Base-by-base conservation (phyloP, 768 basidiomycete species). In the Tephrocybe sp. region DNA sequence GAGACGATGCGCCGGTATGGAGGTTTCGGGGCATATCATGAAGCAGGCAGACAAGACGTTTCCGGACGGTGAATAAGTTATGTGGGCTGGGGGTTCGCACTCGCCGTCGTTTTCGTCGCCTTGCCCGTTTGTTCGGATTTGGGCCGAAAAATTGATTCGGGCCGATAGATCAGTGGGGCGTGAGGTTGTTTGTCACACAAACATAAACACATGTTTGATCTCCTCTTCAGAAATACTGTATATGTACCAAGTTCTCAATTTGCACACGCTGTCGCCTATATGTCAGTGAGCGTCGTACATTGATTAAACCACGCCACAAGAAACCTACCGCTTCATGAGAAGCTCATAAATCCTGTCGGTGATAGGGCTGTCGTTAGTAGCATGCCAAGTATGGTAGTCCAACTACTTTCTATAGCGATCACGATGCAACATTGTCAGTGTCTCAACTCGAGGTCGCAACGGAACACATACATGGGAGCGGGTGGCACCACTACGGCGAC, bases 21-120 rank as follows among this genome's bases (percentile, higher is more conserved):
- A 82, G 83, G 70, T 83, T 84, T 64, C 87, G 87, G 79, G 87
- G 87, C 88, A 90, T 90, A 68, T 86, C 86, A 89, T 88, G 84
- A 83, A 84, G 68, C 61, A 75, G 66, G 61, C 64, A 65, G 61
- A 59, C 58, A 56, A 60, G 58, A 59, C 56, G 61, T 66, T 61
- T 64, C 55, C 50, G 54, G 55, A 51, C 51, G 33, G 6, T 53
- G 66, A 71, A 73, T 69, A 69, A 69, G 64, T 69, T 65, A 68
- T 58, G 54, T 54, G 59, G 63, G 62, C 60, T 57, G 56, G 55
- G 59, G 59, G 37, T 25, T 38, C 29, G 21, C 23, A 47, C 51
- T 56, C 50, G 59, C 53, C 53, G 53, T 60, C 62, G 64, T 52
- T 58, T 61, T 74, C 71, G 73, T 69, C 68, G 77, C 73, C 79